Evolutionary conservation across 345 rosid species (phyloP).

Genomic region (Melaleuca alternifolia): DNA sequence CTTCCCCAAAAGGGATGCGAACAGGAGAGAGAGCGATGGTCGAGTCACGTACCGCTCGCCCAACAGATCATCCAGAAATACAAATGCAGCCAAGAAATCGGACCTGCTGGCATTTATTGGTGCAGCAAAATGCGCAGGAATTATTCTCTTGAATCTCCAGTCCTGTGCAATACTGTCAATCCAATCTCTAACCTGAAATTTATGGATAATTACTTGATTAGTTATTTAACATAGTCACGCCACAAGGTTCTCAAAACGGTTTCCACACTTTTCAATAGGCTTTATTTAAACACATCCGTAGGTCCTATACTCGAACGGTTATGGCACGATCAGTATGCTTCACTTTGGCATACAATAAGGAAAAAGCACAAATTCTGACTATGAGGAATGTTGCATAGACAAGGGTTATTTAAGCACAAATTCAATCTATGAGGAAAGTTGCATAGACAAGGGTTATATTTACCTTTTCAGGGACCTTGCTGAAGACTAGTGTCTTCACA

Average conservation of each 20-base stretch:
- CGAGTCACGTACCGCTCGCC: slow-evolving; percentile 59
- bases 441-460: neutral
- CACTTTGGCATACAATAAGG: neutral
- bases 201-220: too few relatives aligned
- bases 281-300: neutral
- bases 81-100: slow-evolving; percentile 81
- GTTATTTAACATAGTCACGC: neutral
- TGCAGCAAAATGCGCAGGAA: slow-evolving; percentile 92
- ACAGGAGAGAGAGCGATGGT: slow-evolving; percentile 62
- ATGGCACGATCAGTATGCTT: neutral
- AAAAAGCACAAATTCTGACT: neutral
- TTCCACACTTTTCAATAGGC: neutral
- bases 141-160: slow-evolving; percentile 92
- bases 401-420: too few relatives aligned
- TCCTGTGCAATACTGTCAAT: slow-evolving; percentile 67
- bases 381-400: neutral
- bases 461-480: slow-evolving; percentile 98
- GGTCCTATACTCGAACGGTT: neutral
- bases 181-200: slow-evolving; percentile 81
- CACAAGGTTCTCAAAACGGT: neutral
- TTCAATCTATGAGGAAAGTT: neutral
- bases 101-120: slow-evolving; percentile 78
- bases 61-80: slow-evolving; percentile 76
- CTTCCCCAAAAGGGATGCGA: slow-evolving; percentile 73
- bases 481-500: slow-evolving; percentile 85